A percentile compares a stretch with the other conserved stretches of the same genome.
Conservation (phyloP, 352 stramenopile species). For the Pythium apleroticum region DNA sequence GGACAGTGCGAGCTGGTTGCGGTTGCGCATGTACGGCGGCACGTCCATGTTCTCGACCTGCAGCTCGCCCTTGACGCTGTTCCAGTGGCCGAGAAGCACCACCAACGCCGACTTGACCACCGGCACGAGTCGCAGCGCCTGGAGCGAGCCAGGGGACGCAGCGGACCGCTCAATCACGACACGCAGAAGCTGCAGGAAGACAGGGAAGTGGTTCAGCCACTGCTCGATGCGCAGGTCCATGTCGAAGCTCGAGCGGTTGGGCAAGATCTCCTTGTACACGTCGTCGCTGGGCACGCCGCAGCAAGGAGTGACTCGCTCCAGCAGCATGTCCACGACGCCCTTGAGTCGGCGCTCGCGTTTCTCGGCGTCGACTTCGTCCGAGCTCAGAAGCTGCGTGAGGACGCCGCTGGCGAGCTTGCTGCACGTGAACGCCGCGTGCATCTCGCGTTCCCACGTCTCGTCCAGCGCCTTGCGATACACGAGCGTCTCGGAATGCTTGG, state of each 20-base stretch:
- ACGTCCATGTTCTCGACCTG: constrained; percentile 68
- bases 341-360: constrained; percentile 56
- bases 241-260: constrained; percentile 81
- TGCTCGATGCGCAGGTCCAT: constrained; percentile 81
- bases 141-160: constrained; percentile 37
- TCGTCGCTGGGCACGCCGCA: constrained; percentile 79
- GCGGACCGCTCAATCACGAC: constrained; percentile 37
- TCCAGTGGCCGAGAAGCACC: constrained; percentile 79
- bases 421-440: constrained; percentile 58
- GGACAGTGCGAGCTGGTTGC: constrained; percentile 64
- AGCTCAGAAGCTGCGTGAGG: constrained; percentile 43
- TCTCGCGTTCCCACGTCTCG: constrained; percentile 65
- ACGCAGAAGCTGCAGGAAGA: constrained; percentile 63
- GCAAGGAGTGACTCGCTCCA: constrained; percentile 74
- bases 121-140: constrained; percentile 58
- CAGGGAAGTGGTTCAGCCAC: constrained; percentile 82
- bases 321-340: constrained; percentile 60
- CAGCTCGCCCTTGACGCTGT: constrained; percentile 75
- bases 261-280: constrained; percentile 79
- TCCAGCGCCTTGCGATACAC: constrained; percentile 79
- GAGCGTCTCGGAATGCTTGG: constrained; percentile 43
- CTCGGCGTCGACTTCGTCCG: constrained; percentile 27
- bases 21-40: constrained; percentile 80
- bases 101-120: constrained; percentile 76
- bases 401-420: constrained; percentile 58